Conservation (phyloP, 805 yeast genomes). For the Saccharomycopsis javanensis region DNA sequence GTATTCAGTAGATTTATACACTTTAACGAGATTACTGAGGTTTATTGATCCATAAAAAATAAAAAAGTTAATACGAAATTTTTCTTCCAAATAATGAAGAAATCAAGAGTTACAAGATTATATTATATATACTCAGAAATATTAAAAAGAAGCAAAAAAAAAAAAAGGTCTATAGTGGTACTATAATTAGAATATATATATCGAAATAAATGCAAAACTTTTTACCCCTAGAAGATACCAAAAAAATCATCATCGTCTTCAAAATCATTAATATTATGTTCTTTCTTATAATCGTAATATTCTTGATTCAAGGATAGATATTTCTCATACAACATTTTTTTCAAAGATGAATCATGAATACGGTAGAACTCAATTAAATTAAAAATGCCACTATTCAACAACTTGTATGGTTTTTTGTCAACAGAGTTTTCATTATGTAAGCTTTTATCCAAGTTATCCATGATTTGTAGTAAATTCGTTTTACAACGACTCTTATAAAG, state of each 20-base stretch:
- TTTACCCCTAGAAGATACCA: conserved; percentile 1
- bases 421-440: not conserved
- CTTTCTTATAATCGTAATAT: not conserved
- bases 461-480: not conserved
- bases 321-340: not conserved
- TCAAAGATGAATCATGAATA: not conserved
- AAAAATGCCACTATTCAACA: conserved; percentile 7
- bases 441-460: not conserved
- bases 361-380: conserved; percentile 7
- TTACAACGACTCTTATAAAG: not conserved
- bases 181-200: not conserved
- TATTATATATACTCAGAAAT: too few species aligned
- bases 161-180: conserved; percentile 1
- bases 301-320: conserved; percentile 4
- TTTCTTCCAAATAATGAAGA: too few species aligned
- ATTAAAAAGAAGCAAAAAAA: not conserved
- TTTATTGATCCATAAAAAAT: not conserved
- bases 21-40: conserved; percentile 49
- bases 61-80: not conserved
- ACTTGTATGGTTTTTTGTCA: not conserved
- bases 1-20: conserved; percentile 65
- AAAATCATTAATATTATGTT: conserved; percentile 24
- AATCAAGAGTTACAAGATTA: too few species aligned
- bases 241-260: conserved; percentile 23
- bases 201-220: not conserved